Conservation (phyloP, 2,329 filamentous ascomycete genomes). For the Calonectria henricotiae region DNA sequence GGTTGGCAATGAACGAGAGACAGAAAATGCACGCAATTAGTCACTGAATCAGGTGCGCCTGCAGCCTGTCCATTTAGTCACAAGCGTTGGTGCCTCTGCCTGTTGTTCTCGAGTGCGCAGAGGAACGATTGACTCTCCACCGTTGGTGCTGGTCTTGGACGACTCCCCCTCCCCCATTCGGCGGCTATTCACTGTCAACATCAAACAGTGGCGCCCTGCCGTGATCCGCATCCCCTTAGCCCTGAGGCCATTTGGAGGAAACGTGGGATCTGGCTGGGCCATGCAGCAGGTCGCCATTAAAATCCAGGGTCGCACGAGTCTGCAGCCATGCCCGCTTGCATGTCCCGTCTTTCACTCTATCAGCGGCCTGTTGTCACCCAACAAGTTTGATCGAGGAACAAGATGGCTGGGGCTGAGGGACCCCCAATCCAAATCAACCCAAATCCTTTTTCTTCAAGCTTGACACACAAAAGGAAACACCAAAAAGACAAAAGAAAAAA, state of each 20-base stretch:
- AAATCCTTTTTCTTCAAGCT: too few relatives aligned
- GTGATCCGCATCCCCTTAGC: conserved; percentile 4
- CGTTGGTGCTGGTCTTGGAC: not conserved
- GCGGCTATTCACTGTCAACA: conserved; percentile 9
- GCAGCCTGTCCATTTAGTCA: conserved; percentile 5
- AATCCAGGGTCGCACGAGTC: conserved; percentile 17
- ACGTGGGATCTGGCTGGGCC: conserved; percentile 15
- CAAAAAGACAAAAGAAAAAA: not conserved
- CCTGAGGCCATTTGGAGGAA: conserved; percentile 14
- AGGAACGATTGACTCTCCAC: not conserved
- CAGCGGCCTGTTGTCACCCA: not conserved
- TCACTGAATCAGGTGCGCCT: not conserved
- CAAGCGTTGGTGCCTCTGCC: not conserved
- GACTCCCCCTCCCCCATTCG: not conserved
- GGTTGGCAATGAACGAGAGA: conserved; percentile 16
- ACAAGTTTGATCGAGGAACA: not conserved
- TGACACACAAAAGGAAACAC: not conserved
- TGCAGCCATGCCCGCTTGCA: not conserved
- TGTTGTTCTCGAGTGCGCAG: not conserved
- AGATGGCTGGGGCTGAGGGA: not conserved
- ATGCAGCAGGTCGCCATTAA: conserved; percentile 1
- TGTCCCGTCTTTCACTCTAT: not conserved
- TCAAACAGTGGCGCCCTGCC: conserved; percentile 8
- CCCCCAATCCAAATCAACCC: not conserved
- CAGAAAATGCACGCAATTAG: conserved; percentile 9